Percentiles rank a stretch among this genome's conserved stretches.
phyloP scores from a whole-genome alignment of 169 alveolate genomes.

The Plasmodium sp. region DNA sequence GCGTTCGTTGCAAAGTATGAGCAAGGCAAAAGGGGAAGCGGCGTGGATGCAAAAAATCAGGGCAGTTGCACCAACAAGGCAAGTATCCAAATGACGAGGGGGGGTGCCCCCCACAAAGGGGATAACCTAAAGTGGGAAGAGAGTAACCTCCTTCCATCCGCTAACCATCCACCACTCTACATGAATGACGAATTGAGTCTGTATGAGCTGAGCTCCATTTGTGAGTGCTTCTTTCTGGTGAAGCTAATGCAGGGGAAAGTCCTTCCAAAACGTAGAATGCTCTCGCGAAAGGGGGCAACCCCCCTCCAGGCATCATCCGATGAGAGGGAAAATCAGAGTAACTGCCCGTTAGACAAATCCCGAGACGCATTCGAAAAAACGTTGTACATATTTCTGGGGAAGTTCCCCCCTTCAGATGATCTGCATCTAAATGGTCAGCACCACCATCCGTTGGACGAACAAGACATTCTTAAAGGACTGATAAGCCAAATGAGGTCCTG shows the following conservation, averaged over 20 bases:
- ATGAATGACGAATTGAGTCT: slow-evolving; percentile 11
- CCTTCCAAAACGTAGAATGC: background rate
- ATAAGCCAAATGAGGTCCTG: background rate
- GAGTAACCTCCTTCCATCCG: background rate
- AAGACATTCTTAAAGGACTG: background rate
- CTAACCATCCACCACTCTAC: background rate
- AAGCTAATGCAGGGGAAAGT: background rate
- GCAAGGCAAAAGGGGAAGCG: background rate
- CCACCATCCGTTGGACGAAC: background rate
- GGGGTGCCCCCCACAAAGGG: background rate
- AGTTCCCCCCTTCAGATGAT: background rate
- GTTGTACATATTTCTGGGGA: slow-evolving; percentile 17
- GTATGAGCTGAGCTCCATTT: slow-evolving; percentile 53
- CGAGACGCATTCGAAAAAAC: slow-evolving; percentile 49
- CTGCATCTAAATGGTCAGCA: background rate
- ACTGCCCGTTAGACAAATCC: background rate
- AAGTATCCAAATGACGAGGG: background rate
- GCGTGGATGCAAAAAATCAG: background rate
- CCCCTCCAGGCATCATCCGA: background rate
- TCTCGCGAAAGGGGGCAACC: background rate
- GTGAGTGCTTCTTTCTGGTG: slow-evolving; percentile 61
- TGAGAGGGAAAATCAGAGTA: background rate
- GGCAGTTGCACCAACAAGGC: background rate
- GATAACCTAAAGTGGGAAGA: background rate
- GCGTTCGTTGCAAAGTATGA: slow-evolving; percentile 5